Evolutionary conservation across 306 rosid genomes (phyloP), one percentile per base, ranked within the genome.

Genomic region (Malus fusca): DNA sequence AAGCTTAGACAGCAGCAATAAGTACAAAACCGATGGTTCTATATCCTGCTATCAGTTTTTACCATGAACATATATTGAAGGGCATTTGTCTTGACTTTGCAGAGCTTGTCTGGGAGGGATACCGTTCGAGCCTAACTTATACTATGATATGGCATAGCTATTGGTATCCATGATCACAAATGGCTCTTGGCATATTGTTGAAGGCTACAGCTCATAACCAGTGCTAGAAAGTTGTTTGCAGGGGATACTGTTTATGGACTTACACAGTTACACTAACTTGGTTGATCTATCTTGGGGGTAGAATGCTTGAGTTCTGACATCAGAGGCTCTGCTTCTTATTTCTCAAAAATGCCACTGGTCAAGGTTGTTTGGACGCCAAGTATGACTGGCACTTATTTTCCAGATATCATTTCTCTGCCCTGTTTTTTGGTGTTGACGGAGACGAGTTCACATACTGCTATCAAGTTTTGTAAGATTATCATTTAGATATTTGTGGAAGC

Each of bases 151-250:
- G 68, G 69, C 33, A 66, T 13, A 37, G 62, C 9, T 11, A 33
- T 18, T 26, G 15, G 44, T 21, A 35, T 66, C 42, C 44, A 35
- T 44, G 70, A 81, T 77, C 69, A 78, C 79, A 85, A 77, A 48
- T 75, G 79, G 31, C 56, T 77, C 63, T 44, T 76, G 66, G 66
- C 56, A 30, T 66, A 30, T 18, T 17, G 51, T 28, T 28, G 26
- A 63, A 62, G 79, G 15, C 64, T 43, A 37, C 48, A 28, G 8
- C 60, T 28, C 42, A 8, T 22, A 55, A 11, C 22, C 22, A 8
- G 52, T 53, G 62, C 25, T 31, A 30, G 77, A 78, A 73, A 60
- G 35, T 42, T 67, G 51, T 65, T 48, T 18, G 65, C 17, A 2
- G 12, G 42, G 53, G 62, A 66, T 19, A 23, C 8, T 18, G 48